Conservation (phyloP, 1,139 yeast genomes). For the Protomyces pachydermus region DNA sequence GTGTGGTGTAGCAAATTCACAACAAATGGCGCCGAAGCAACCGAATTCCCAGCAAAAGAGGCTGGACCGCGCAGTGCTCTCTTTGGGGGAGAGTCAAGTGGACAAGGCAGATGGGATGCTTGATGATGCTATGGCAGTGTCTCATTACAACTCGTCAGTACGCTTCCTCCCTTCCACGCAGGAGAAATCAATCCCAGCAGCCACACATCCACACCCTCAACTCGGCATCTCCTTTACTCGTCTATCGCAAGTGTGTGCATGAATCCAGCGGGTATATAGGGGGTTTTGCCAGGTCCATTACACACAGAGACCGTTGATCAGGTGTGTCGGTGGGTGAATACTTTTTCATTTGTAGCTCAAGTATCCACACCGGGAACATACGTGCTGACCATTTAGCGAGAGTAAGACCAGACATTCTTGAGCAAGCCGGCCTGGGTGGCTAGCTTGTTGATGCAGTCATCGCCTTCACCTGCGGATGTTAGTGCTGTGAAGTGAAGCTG, state of each 20-base stretch:
- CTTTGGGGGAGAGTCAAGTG: too few species aligned
- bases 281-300: not conserved
- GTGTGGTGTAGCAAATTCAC: too few species aligned
- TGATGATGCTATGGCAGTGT: not conserved
- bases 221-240: not conserved
- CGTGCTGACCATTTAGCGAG: conserved; percentile 33
- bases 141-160: not conserved
- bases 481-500: not conserved
- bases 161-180: not conserved
- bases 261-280: not conserved
- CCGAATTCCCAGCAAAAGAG: too few species aligned
- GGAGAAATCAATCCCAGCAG: not conserved
- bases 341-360: too few species aligned
- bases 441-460: conserved; percentile 98
- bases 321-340: too few species aligned
- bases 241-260: not conserved
- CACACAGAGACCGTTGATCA: not conserved
- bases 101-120: not conserved
- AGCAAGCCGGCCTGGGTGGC: conserved; percentile 98
- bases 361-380: conserved; percentile 6
- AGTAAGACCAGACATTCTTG: conserved; percentile 52
- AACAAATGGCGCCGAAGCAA: too few species aligned
- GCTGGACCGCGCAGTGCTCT: too few species aligned
- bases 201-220: not conserved
- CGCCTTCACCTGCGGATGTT: conserved; percentile 69